Evolutionary conservation across 192 early-diverging fungal genomes (phyloP), one percentile per base, ranked within the genome.

Genomic region (Gamsiella multidivaricata): DNA sequence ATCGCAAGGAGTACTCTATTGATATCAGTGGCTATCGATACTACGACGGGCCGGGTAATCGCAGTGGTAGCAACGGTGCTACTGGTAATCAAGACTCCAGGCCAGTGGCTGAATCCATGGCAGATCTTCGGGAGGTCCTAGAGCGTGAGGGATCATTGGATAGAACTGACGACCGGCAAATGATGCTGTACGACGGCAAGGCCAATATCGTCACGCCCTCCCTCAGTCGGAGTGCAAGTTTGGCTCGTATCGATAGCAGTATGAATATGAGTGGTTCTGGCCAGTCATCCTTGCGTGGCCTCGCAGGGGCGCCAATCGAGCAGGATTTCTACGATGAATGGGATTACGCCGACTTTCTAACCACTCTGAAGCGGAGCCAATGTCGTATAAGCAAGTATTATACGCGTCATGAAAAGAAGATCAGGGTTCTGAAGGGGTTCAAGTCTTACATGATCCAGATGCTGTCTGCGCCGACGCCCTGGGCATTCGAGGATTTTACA

Each of bases 381-480:
- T 68, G 65, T 22, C 51, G 41, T 6, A 46, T 45, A 32, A 57
- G 26, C 29, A 49, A 55, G 22, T 68, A 64, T 18, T 66, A 65
- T 1, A 5, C 34, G 11, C 50, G 54, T 3, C 50, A 51, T 18
- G 74, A 68, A 17, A 78, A 78, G 29, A 66, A 69, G 32, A 33
- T 78, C 10, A 42, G 17, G 37, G 37, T 78, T 6, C 54, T 68
- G 5, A 29, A 26, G 1, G 28, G 39, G 3, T 78, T 69, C 61
- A 62, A 64, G 54, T 39, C 49, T 11, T 78, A 64, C 10, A 78
- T 78, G 74, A 17, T 63, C 9, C 65, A 78, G 4, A 42, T 49
- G 37, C 49, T 78, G 11, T 37, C 22, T 0, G 58, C 29, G 7
- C 28, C 54, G 1, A 1, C 23, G 0, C 60, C 65, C 10, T 78